Base-by-base conservation (phyloP, 495 filamentous ascomycete genomes). In the Collariella sp. region DNA sequence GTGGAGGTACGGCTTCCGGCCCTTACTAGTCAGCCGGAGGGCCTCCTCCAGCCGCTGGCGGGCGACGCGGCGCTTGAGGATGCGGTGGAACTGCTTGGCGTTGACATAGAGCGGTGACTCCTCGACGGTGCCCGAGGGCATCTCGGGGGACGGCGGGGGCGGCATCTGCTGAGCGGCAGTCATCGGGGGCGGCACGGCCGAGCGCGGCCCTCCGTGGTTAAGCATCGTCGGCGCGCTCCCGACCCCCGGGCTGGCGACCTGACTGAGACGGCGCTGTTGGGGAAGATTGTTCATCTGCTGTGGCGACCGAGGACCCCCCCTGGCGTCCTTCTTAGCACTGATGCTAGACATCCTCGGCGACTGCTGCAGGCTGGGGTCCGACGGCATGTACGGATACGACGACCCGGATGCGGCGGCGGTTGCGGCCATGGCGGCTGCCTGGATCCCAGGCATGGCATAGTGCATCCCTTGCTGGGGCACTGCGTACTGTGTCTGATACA, bases 61-160 rank as follows among this genome's bases (percentile, higher is more conserved):
- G 3, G 93, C 93, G 57, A 97, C 88, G 33, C 93, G 79, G 39
- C 93, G 79, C 72, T 98, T 98, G 46, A 98, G 70, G 52, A 98
- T 98, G 10, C 93, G 86, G 67, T 98, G 93, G 62, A 98, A 98
- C 65, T 98, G 93, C 69, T 98, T 98, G 2, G 93, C 93, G 63
- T 98, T 98, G 63, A 98, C 93, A 59, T 97, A 98, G 7, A 98
- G 75, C 0, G 93, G 93, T 6, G 93, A 90, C 67, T 98, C 93
- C 69, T 97, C 93, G 13, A 86, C 86, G 26, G 71, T 72, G 2
- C 85, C 82, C 3, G 85, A 76, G 1, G 85, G 80, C 66, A 93
- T 79, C 60, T 96, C 93, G 1, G 89, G 88, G 1, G 89, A 94
- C 48, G 86, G 80, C 43, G 87, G 88, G 52, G 83, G 86, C 0